phyloP scores from a whole-genome alignment of 345 rosid genomes.

The Noccaea caerulescens region DNA sequence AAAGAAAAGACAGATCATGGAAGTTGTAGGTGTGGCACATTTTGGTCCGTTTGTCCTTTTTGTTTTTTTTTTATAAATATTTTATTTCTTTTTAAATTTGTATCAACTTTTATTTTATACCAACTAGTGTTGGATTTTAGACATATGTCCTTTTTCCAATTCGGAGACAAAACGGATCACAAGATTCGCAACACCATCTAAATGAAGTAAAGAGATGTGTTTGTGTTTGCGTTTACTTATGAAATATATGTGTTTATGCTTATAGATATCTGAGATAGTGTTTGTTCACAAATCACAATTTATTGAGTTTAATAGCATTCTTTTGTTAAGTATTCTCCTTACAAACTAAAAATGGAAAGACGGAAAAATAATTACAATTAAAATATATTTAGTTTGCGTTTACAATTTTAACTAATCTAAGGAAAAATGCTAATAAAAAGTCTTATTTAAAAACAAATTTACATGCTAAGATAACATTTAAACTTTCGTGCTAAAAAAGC shows the following conservation, averaged over 20 bases:
- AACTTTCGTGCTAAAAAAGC: neutral
- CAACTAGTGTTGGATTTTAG: constrained; percentile 25
- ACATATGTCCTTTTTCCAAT: constrained; percentile 18
- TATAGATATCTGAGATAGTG: neutral
- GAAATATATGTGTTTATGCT: neutral
- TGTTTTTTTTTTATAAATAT: neutral
- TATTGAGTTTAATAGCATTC: neutral
- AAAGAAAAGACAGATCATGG: constrained; percentile 34
- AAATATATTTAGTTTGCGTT: neutral
- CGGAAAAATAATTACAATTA: neutral
- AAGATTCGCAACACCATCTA: constrained; percentile 22
- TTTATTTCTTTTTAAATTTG: neutral
- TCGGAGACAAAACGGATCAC: neutral
- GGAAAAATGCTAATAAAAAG: neutral
- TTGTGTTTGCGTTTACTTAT: constrained; percentile 13
- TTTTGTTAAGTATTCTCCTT: neutral
- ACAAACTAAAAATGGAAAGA: neutral
- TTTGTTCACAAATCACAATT: neutral
- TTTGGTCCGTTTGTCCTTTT: constrained; percentile 39
- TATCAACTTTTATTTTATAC: neutral
- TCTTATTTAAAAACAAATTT: neutral
- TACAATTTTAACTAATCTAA: neutral
- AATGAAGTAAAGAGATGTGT: constrained; percentile 9
- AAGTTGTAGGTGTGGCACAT: constrained; percentile 45
- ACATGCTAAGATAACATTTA: neutral